Conservation (phyloP, 2,329 filamentous ascomycete genomes). For the Calonectria hongkongensis region DNA sequence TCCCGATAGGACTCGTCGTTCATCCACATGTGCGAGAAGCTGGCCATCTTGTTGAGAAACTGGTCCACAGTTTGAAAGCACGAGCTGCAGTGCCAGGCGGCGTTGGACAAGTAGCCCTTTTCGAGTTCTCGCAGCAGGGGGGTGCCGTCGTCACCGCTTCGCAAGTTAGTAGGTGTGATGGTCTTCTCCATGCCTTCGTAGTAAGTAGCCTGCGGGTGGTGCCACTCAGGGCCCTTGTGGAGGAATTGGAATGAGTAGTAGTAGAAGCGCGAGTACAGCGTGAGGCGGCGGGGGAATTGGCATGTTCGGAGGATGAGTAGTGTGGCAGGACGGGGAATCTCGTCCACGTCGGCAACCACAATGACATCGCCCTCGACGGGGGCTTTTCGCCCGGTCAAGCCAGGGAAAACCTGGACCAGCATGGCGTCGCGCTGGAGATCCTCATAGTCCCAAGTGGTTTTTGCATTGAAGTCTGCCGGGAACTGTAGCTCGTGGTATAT, state of each 20-base stretch:
- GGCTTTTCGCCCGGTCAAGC: slow-evolving; percentile 63
- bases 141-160: slow-evolving; percentile 66
- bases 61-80: slow-evolving; percentile 75
- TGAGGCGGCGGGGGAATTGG: slow-evolving; percentile 71
- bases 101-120: slow-evolving; percentile 67
- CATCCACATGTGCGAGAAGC: slow-evolving; percentile 73
- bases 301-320: slow-evolving; percentile 70
- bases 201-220: slow-evolving; percentile 76
- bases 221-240: slow-evolving; percentile 65
- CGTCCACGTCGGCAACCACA: slow-evolving; percentile 76
- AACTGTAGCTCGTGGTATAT: slow-evolving; percentile 74
- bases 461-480: slow-evolving; percentile 62
- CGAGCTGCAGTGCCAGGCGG: slow-evolving; percentile 77
- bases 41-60: slow-evolving; percentile 73
- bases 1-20: slow-evolving; percentile 70
- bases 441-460: slow-evolving; percentile 70
- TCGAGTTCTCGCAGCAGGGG: slow-evolving; percentile 63
- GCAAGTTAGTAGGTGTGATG: slow-evolving; percentile 72
- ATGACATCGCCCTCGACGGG: slow-evolving; percentile 72
- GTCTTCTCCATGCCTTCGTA: slow-evolving; percentile 67
- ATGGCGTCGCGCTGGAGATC: slow-evolving; percentile 74
- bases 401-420: slow-evolving; percentile 73
- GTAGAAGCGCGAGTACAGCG: slow-evolving; percentile 71
- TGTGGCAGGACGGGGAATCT: slow-evolving; percentile 73
- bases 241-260: slow-evolving; percentile 76